Conservation (phyloP, 2,329 filamentous ascomycete species). For the Aspergillus melleus region DNA sequence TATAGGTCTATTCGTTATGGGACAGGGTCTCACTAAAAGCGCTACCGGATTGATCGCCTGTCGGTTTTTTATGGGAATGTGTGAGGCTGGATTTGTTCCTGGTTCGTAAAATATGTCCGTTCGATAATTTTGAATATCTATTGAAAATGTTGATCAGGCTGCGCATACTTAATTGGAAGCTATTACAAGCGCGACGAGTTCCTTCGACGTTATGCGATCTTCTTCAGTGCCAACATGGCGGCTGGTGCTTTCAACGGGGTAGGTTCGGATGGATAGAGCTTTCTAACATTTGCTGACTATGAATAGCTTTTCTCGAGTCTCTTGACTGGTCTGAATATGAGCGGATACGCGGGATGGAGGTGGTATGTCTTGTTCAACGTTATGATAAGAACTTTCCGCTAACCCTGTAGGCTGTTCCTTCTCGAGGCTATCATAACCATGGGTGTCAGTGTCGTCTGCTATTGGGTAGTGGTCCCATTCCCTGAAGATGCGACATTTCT, state of each 20-base stretch:
- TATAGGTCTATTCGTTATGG: conserved; percentile 13
- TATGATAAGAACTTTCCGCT: background rate
- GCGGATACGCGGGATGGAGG: conserved; percentile 16
- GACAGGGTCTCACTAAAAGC: conserved; percentile 15
- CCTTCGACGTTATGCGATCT: no score
- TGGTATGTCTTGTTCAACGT: conserved; percentile 3
- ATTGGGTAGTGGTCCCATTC: conserved; percentile 17
- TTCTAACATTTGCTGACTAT: background rate
- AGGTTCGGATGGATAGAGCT: no score
- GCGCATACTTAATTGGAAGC: no score
- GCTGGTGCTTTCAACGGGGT: no score
- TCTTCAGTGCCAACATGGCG: no score
- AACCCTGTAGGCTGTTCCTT: conserved; percentile 14
- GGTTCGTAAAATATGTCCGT: background rate
- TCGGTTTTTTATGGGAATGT: conserved; percentile 16
- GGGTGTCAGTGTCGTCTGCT: conserved; percentile 12
- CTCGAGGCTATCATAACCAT: conserved; percentile 16
- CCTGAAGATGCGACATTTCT: conserved; percentile 17
- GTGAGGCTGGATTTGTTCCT: conserved; percentile 18
- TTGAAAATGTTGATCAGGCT: no score
- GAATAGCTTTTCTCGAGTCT: background rate
- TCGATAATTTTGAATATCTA: no score
- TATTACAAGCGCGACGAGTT: no score
- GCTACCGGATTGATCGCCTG: conserved; percentile 15
- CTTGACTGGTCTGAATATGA: background rate